Evolutionary conservation across 176 grass and related monocot species (phyloP).

Genomic region (Oryza officinalis): DNA sequence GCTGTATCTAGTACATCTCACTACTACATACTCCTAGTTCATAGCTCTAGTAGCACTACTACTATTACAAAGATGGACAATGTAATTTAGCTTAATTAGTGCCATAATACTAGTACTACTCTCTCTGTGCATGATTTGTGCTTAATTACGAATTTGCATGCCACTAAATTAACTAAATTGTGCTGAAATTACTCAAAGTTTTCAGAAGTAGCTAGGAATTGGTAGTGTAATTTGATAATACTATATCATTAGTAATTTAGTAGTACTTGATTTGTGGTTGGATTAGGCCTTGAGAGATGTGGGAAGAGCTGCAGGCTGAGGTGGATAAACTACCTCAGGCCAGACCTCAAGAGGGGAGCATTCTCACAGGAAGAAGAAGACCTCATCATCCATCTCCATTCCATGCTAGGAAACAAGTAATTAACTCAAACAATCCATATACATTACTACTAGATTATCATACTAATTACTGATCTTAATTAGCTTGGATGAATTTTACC

Average conservation of each 20-base stretch:
- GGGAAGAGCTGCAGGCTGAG: constrained; percentile 79
- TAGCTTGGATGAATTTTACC: background rate
- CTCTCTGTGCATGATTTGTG: background rate
- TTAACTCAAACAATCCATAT: background rate
- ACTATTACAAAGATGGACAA: background rate
- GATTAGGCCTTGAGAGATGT: constrained; percentile 67
- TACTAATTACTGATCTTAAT: background rate
- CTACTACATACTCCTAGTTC: background rate
- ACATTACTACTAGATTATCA: background rate
- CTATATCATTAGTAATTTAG: background rate
- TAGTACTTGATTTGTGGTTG: constrained; percentile 18
- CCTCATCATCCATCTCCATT: constrained; percentile 71
- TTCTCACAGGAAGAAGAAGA: constrained; percentile 83
- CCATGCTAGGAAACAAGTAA: constrained; percentile 82
- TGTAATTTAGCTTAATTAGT: background rate
- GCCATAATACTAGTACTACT: background rate
- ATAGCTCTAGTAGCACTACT: background rate
- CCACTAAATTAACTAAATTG: background rate
- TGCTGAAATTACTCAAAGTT: background rate
- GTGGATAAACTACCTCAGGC: constrained; percentile 80
- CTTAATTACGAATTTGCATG: background rate
- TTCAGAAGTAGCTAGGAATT: background rate
- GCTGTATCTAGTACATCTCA: background rate
- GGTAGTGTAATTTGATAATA: background rate
- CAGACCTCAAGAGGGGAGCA: constrained; percentile 77